These are phyloP conservation scores for Paramyrothecium sp. DNA, from an alignment of 2,329 filamentous ascomycete species.

Conservation along the genomic window DNA sequence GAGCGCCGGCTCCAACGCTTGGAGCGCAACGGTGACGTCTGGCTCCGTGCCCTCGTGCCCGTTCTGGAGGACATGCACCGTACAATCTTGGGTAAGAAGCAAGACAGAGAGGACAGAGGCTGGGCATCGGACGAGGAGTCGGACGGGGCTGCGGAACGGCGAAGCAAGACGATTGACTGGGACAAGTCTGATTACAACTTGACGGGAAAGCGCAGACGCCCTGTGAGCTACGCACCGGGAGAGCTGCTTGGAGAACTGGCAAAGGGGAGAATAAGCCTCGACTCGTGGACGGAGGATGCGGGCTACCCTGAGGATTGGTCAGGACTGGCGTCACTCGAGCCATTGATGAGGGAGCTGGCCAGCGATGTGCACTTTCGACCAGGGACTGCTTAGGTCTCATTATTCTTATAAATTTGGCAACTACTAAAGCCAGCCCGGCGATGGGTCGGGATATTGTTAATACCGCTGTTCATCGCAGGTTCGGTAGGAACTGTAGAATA, in stretches of 20 bases:
- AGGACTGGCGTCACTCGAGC: conserved; percentile 39
- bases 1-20: conserved; percentile 44
- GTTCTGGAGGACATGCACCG: conserved; percentile 43
- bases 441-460: too few species aligned
- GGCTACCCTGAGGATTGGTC: conserved; percentile 26
- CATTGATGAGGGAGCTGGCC: conserved; percentile 43
- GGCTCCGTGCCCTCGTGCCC: conserved; percentile 41
- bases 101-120: conserved; percentile 14
- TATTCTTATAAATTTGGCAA: background rate
- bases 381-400: background rate
- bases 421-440: background rate
- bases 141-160: conserved; percentile 6
- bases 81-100: conserved; percentile 22
- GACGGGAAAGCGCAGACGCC: background rate
- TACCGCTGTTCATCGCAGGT: too few species aligned
- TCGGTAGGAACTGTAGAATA: too few species aligned
- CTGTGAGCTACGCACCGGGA: background rate
- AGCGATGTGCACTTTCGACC: conserved; percentile 7
- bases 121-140: conserved; percentile 32
- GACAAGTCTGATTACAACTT: background rate
- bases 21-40: conserved; percentile 45
- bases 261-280: conserved; percentile 9
- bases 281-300: conserved; percentile 7
- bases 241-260: conserved; percentile 27
- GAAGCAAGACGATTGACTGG: conserved; percentile 6